Evolutionary conservation across 805 yeast genomes (phyloP), one percentile per base, ranked within the genome.

Genomic region (Starmera quercuum): DNA sequence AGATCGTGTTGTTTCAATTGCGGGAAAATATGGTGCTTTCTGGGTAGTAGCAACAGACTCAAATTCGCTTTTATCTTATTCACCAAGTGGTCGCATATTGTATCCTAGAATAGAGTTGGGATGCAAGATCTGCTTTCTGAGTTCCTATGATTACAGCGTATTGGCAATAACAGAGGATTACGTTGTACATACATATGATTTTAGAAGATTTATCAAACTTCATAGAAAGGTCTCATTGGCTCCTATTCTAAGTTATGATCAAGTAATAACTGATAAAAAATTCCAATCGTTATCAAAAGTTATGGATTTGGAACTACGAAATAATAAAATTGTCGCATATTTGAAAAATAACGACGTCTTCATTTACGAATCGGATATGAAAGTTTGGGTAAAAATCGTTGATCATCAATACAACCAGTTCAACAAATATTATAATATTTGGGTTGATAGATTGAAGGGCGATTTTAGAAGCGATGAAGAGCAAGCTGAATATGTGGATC

Each of bases 31-130:
- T 17, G 58, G 63, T 8, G 44, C 49, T 12, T 75, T 61, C 45
- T 71, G 78, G 63, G 69, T 70, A 9, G 49, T 76, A 16, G 64
- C 79, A 0, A 75, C 84, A 1, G 78, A 77, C 30, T 61, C 68
- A 20, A 87, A 87, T 0, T 54, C 73, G 0, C 44, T 79, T 11
- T 66, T 70, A 39, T 41, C 75, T 0, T 44, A 68, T 7, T 53
- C 69, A 1, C 60, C 70, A 0, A 52, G 56, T 6, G 83, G 83
- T 1, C 48, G 67, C 17, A 58, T 59, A 20, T 40, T 66, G 1
- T 47, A 61, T 31, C 78, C 83, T 3, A 52, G 64, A 9, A 48
- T 76, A 9, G 80, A 75, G 45, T 35, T 78, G 4, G 83, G 83
- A 0, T 56, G 56, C 11, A 64, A 64, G 32, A 54, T 74, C 0